These are phyloP conservation scores for Tuber umbilicatum DNA, from an alignment of 495 filamentous ascomycete genomes.

Conservation along the genomic window DNA sequence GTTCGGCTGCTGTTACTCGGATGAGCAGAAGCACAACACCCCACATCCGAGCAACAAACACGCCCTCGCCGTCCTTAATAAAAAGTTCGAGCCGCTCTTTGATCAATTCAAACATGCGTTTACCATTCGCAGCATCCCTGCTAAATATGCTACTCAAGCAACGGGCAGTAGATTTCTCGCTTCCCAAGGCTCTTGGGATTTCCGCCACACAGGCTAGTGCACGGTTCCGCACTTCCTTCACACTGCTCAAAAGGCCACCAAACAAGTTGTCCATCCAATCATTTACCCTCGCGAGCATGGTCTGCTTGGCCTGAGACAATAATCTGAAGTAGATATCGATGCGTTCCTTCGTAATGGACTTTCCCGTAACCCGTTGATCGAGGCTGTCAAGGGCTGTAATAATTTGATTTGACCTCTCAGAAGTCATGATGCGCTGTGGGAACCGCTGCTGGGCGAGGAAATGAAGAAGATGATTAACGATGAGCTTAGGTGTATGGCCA, in stretches of 20 bases:
- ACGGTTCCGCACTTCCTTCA: slow-evolving; percentile 66
- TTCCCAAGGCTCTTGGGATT: slow-evolving; percentile 57
- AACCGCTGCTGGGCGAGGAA: slow-evolving; percentile 74
- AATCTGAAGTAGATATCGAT: slow-evolving; percentile 70
- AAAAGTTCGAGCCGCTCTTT: slow-evolving; percentile 63
- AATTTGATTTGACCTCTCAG: slow-evolving; percentile 58
- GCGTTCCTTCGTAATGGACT: slow-evolving; percentile 64
- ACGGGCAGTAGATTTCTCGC: slow-evolving; percentile 57
- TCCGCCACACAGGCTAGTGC: slow-evolving; percentile 68
- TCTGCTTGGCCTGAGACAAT: slow-evolving; percentile 57
- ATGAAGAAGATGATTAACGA: slow-evolving; percentile 69
- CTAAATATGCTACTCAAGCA: slow-evolving; percentile 62
- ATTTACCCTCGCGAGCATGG: slow-evolving; percentile 55
- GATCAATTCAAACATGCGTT: slow-evolving; percentile 59
- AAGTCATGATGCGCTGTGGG: slow-evolving; percentile 61
- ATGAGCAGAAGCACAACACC: slow-evolving; percentile 70
- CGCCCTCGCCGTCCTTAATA: slow-evolving; percentile 57
- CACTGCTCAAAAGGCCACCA: slow-evolving; percentile 65
- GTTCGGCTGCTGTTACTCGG: slow-evolving; percentile 53
- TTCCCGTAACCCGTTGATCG: slow-evolving; percentile 68
- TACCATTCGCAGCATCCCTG: slow-evolving; percentile 50
- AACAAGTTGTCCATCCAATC: slow-evolving; percentile 80
- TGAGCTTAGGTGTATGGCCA: slow-evolving; percentile 61
- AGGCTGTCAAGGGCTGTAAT: slow-evolving; percentile 62
- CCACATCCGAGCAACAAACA: slow-evolving; percentile 83